Evolutionary conservation across 257 asterid species (phyloP).

Genomic region (Ligustrum vulgare): DNA sequence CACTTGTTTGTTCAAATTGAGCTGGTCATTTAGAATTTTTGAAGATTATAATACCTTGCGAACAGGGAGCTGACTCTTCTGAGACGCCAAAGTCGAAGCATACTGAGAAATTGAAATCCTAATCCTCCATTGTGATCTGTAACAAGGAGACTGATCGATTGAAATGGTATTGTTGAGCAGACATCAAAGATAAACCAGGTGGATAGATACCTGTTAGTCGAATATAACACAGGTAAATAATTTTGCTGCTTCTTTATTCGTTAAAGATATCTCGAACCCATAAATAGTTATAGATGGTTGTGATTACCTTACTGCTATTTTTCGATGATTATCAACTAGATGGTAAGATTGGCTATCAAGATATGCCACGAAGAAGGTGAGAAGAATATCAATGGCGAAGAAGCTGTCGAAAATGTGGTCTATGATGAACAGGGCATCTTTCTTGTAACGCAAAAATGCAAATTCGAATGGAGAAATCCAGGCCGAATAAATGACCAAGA

Average conservation of each 20-base stretch:
- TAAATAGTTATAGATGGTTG: not conserved
- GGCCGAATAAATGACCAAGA: conserved; percentile 78
- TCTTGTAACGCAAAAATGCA: conserved; percentile 66
- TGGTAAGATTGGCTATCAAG: conserved; percentile 69
- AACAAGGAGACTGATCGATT: conserved; percentile 63
- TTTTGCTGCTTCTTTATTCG: not conserved
- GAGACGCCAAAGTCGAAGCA: conserved; percentile 96
- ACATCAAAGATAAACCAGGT: conserved; percentile 87
- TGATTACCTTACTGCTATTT: conserved; percentile 64
- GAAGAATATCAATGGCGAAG: conserved; percentile 77
- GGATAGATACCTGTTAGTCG: conserved; percentile 62
- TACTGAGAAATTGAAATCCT: conserved; percentile 67
- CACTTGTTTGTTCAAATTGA: no score
- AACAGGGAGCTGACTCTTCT: conserved; percentile 85
- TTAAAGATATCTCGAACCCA: not conserved
- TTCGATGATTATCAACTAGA: conserved; percentile 66
- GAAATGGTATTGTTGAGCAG: conserved; percentile 81
- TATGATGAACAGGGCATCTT: conserved; percentile 52
- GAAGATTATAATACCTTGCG: conserved; percentile 52
- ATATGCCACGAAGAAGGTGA: conserved; percentile 85
- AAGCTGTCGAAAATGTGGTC: conserved; percentile 76
- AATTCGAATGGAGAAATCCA: conserved; percentile 93
- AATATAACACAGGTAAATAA: not conserved
- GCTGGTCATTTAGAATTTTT: no score
- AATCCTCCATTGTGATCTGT: conserved; percentile 66